These are phyloP conservation scores for Euphorbia corollata DNA, from an alignment of 441 rosid species.

Conservation along the genomic window DNA sequence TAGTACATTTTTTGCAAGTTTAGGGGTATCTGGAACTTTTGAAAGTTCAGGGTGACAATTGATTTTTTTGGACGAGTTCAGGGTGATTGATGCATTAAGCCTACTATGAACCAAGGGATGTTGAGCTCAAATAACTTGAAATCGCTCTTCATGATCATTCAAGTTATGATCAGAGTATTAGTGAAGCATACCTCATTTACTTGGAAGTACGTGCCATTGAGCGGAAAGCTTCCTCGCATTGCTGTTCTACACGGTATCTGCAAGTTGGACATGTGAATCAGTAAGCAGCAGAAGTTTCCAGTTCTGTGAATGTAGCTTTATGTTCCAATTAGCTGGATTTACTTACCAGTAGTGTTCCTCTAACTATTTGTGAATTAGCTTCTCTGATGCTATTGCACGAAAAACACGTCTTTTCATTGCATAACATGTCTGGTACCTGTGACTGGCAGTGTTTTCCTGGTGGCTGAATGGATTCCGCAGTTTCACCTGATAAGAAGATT, in stretches of 20 bases:
- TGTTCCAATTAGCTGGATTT: background rate
- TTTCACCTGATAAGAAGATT: conserved; percentile 56
- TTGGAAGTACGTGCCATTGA: conserved; percentile 94
- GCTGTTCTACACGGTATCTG: conserved; percentile 98
- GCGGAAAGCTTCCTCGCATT: conserved; percentile 93
- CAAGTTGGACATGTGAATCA: conserved; percentile 19
- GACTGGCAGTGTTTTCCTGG: conserved; percentile 48
- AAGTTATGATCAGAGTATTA: background rate
- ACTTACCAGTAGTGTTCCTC: conserved; percentile 88
- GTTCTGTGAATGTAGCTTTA: conserved; percentile 8
- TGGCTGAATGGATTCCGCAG: conserved; percentile 57
- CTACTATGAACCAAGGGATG: background rate
- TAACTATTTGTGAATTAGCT: conserved; percentile 58
- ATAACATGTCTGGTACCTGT: conserved; percentile 42
- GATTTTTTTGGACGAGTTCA: too few relatives aligned
- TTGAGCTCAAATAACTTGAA: background rate
- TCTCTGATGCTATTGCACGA: conserved; percentile 68
- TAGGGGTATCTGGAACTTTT: too few relatives aligned
- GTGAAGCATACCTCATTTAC: conserved; percentile 68
- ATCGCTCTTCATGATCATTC: background rate
- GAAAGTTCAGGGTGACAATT: too few relatives aligned
- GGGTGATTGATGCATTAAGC: too few relatives aligned
- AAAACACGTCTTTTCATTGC: conserved; percentile 60
- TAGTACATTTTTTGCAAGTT: too few relatives aligned
- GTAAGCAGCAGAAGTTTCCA: conserved; percentile 19